Conservation (phyloP, 352 stramenopile species). For the Pythium aphanidermatum region DNA sequence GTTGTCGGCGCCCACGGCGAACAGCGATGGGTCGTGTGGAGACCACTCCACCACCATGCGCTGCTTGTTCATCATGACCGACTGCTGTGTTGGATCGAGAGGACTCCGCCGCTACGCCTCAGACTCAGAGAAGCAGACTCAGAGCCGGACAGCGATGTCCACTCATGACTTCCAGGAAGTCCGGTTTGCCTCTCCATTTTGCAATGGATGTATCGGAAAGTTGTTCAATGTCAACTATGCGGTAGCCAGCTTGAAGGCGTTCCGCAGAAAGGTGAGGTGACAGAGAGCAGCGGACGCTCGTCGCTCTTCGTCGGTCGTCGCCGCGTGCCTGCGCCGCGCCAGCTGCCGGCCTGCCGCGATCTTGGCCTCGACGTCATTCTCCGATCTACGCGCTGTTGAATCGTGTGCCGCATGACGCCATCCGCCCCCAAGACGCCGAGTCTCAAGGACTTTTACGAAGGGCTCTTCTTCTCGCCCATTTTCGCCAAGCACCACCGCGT, state of each 20-base stretch:
- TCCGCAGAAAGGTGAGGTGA: slow-evolving; percentile 10
- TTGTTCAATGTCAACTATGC: slow-evolving; percentile 9
- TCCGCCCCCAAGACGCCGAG: slow-evolving; percentile 17
- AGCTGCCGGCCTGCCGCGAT: no score
- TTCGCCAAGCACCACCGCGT: slow-evolving; percentile 58
- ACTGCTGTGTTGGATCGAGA: neutral
- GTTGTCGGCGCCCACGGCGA: slow-evolving; percentile 77
- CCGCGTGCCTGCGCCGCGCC: no score
- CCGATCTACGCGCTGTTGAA: no score
- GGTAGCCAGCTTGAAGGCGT: slow-evolving; percentile 5
- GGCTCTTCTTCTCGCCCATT: slow-evolving; percentile 64
- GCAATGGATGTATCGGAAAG: neutral
- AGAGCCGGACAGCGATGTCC: neutral
- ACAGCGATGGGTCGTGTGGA: slow-evolving; percentile 74
- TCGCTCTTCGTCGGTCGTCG: no score
- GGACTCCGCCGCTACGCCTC: neutral
- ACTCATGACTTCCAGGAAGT: slow-evolving; percentile 5
- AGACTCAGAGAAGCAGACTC: neutral
- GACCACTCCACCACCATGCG: slow-evolving; percentile 79
- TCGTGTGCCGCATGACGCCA: no score
- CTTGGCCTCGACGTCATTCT: no score
- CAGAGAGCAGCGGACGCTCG: slow-evolving; percentile 22
- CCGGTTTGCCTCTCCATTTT: neutral
- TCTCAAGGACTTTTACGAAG: slow-evolving; percentile 70
- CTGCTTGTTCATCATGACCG: slow-evolving; percentile 55